Evolutionary conservation across 192 early-diverging fungal genomes (phyloP).

Genomic region (Coemansia sp.): DNA sequence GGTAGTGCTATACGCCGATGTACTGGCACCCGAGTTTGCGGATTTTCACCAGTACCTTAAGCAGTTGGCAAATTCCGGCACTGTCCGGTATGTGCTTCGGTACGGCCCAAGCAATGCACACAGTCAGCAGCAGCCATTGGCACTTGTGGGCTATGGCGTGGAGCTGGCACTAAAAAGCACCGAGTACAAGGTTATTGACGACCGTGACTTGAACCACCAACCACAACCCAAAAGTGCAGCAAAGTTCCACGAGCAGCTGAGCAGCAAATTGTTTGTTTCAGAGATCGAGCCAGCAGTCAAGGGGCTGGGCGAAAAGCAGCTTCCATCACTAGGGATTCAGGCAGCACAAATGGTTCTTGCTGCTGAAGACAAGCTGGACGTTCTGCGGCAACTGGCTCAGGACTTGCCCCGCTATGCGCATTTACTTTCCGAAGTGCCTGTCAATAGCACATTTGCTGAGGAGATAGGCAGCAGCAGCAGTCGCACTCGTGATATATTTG

Average conservation of each 20-base stretch:
- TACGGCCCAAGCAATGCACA: conserved; percentile 55
- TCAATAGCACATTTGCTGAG: conserved; percentile 50
- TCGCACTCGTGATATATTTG: conserved; percentile 35
- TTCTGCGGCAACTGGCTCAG: conserved; percentile 69
- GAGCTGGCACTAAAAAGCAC: conserved; percentile 93
- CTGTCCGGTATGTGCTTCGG: conserved; percentile 67
- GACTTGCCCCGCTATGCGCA: conserved; percentile 91
- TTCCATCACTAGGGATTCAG: conserved; percentile 62
- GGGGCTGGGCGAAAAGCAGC: conserved; percentile 58
- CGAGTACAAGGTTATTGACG: conserved; percentile 95
- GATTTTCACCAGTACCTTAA: conserved; percentile 58
- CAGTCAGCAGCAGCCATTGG: conserved; percentile 18
- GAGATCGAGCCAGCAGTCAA: conserved; percentile 90
- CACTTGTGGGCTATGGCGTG: conserved; percentile 86
- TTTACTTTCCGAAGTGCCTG: conserved; percentile 55
- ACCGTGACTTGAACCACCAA: conserved; percentile 58
- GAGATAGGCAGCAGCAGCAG: conserved; percentile 40
- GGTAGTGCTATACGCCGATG: conserved; percentile 76
- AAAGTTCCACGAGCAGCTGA: conserved; percentile 19
- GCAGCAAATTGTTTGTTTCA: conserved; percentile 79
- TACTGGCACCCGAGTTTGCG: conserved; percentile 58
- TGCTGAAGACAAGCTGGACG: conserved; percentile 59
- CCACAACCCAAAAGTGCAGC: not conserved
- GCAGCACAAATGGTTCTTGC: conserved; percentile 69
- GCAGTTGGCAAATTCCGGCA: conserved; percentile 47